A percentile compares a stretch with the other conserved stretches of the same genome.
These are phyloP conservation scores for Amanita rimosa DNA, from an alignment of 768 basidiomycete genomes.

Conservation along the genomic window DNA sequence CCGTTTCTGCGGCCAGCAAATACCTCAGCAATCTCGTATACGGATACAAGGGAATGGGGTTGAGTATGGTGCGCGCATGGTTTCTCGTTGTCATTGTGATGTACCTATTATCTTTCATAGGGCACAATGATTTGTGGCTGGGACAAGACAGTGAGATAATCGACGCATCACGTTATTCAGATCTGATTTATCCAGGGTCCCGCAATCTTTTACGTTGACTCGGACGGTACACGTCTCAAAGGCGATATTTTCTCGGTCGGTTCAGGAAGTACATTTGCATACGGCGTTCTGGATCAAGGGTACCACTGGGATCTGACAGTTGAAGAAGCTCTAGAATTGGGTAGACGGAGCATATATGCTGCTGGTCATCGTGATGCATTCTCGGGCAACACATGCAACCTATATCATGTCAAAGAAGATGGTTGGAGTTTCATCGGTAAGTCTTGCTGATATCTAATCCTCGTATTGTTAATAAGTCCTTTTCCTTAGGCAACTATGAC, in stretches of 20 bases:
- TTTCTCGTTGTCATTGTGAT: neutral
- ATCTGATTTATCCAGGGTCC: slow-evolving; percentile 51
- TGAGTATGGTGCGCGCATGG: slow-evolving; percentile 77
- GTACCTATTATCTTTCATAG: slow-evolving; percentile 24
- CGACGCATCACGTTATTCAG: neutral
- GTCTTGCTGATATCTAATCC: slow-evolving; percentile 13
- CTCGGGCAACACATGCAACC: slow-evolving; percentile 92
- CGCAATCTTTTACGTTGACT: slow-evolving; percentile 94
- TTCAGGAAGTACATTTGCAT: slow-evolving; percentile 97
- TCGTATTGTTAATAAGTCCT: neutral
- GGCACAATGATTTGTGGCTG: slow-evolving; percentile 99
- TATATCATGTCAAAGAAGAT: slow-evolving; percentile 90
- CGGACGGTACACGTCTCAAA: slow-evolving; percentile 90
- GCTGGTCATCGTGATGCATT: slow-evolving; percentile 95
- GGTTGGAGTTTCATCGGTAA: slow-evolving; percentile 95
- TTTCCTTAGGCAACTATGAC: slow-evolving; percentile 75
- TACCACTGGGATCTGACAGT: slow-evolving; percentile 89
- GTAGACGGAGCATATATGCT: slow-evolving; percentile 87
- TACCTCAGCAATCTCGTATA: slow-evolving; percentile 97
- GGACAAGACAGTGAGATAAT: slow-evolving; percentile 82
- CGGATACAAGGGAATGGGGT: slow-evolving; percentile 96
- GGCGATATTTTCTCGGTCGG: slow-evolving; percentile 99
- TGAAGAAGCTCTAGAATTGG: slow-evolving; percentile 91
- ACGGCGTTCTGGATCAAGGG: slow-evolving; percentile 95
- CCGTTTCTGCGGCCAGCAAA: slow-evolving; percentile 98